phyloP scores from a whole-genome alignment of 2,329 filamentous ascomycete genomes.

The Penicillium polonicum region DNA sequence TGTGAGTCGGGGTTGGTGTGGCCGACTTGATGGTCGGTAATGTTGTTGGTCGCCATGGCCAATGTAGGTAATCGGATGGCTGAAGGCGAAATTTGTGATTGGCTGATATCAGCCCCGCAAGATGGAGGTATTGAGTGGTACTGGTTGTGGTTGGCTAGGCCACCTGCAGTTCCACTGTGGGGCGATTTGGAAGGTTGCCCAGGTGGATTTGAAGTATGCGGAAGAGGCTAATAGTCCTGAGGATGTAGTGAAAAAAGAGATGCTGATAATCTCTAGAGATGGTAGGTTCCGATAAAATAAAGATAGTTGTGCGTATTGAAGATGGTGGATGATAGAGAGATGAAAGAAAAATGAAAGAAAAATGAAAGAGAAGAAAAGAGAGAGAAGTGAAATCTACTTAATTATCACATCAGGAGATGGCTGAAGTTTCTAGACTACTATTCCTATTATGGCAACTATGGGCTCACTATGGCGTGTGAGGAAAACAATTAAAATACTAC shows the following conservation, averaged over 20 bases:
- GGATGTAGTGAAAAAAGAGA: background rate
- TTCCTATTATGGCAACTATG: background rate
- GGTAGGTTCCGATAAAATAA: background rate
- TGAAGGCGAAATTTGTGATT: background rate
- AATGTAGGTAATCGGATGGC: background rate
- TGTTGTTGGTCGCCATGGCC: background rate
- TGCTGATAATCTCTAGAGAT: background rate
- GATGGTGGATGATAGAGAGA: background rate
- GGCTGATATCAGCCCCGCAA: background rate
- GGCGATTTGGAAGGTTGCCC: too few species aligned
- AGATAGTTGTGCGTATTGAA: background rate
- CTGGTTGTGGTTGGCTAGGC: background rate
- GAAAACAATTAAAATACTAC: too few species aligned
- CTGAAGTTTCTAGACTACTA: background rate
- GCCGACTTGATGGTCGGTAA: too few species aligned
- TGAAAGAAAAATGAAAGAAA: background rate
- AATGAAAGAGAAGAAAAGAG: background rate
- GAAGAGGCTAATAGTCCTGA: background rate
- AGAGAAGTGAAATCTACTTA: background rate
- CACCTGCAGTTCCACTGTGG: background rate
- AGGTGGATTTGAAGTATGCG: too few species aligned
- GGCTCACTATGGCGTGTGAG: background rate
- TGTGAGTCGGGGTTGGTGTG: background rate
- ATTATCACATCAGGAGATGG: background rate
- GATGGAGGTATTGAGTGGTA: fast-evolving